A percentile compares a stretch with the other conserved stretches of the same genome.
phyloP scores from a whole-genome alignment of 2,329 filamentous ascomycete genomes.

The Colletotrichum destructivum region DNA sequence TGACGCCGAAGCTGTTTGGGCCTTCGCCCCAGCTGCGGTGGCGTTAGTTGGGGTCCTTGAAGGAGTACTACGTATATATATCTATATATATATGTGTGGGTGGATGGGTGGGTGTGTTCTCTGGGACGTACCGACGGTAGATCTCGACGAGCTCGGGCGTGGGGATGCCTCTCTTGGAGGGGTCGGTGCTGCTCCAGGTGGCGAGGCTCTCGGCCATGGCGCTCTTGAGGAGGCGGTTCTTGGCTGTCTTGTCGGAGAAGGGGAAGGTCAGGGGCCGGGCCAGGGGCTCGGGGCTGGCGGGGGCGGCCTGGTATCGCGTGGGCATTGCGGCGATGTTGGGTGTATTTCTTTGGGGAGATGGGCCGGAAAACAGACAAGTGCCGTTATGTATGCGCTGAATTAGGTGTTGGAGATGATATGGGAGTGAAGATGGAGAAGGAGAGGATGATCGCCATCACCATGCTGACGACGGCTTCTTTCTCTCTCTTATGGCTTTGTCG shows the following conservation, averaged over 20 bases:
- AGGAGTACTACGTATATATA: background rate
- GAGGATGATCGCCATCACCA: background rate
- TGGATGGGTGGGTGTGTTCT: background rate
- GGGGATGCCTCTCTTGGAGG: conserved; percentile 63
- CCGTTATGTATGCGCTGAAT: background rate
- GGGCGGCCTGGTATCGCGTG: conserved; percentile 18
- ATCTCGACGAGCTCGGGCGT: conserved; percentile 62
- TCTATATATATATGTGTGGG: too few species aligned
- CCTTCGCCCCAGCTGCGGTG: conserved; percentile 70
- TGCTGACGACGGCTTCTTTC: background rate
- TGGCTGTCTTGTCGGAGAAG: conserved; percentile 69
- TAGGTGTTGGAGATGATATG: background rate
- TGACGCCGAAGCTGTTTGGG: conserved; percentile 61
- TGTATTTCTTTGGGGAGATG: background rate
- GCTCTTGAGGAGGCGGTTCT: conserved; percentile 77
- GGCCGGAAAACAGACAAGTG: too few species aligned
- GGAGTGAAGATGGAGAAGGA: background rate
- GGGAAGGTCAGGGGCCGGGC: conserved; percentile 63
- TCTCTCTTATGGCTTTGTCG: background rate
- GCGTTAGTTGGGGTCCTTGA: background rate
- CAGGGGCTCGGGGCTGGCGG: conserved; percentile 47
- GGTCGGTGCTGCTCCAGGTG: conserved; percentile 70
- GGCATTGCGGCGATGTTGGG: conserved; percentile 7
- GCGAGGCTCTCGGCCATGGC: conserved; percentile 78
- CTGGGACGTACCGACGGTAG: conserved; percentile 61